Evolutionary conservation across 1,284 basidiomycete genomes (phyloP), one percentile per base, ranked within the genome.

Genomic region (Grifola frondosa): DNA sequence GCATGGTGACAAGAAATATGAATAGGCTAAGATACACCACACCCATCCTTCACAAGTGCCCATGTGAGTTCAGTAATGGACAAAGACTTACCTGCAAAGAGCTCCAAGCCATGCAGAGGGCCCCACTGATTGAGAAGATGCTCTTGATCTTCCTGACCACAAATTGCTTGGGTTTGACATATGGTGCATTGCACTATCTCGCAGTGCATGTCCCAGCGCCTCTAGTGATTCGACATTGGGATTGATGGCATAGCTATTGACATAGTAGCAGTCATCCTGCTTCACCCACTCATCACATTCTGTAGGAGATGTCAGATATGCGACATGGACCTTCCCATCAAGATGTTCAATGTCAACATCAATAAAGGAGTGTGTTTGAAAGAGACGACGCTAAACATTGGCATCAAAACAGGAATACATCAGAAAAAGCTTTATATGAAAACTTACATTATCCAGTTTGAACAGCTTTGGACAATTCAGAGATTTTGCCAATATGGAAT

Each of bases 261-360:
- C 65, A 53, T 76, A 81, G 47, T 72, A 85, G 48, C 80, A 78
- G 51, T 84, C 73, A 53, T 77, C 66, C 36, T 71, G 52, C 21
- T 56, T 31, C 2, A 74, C 60, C 78, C 81, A 83, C 9, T 67
- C 52, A 20, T 75, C 67, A 23, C 76, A 68, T 13, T 65, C 53
- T 7, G 59, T 49, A 26, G 45, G 11, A 43, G 74, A 52, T 6
- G 31, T 24, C 1, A 40, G 36, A 33, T 48, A 55, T 2, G 50
- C 30, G 6, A 60, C 50, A 49, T 35, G 60, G 1, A 42, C 46
- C 35, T 61, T 66, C 0, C 80, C 79, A 42, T 77, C 71, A 40
- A 83, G 60, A 9, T 61, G 52, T 12, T 67, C 51, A 0, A 69
- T 54, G 13, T 64, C 41, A 20, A 76, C 58, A 12, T 44, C 42